phyloP scores from a whole-genome alignment of 108 stramenopile genomes.

The Fistulifera pelliculosa region DNA sequence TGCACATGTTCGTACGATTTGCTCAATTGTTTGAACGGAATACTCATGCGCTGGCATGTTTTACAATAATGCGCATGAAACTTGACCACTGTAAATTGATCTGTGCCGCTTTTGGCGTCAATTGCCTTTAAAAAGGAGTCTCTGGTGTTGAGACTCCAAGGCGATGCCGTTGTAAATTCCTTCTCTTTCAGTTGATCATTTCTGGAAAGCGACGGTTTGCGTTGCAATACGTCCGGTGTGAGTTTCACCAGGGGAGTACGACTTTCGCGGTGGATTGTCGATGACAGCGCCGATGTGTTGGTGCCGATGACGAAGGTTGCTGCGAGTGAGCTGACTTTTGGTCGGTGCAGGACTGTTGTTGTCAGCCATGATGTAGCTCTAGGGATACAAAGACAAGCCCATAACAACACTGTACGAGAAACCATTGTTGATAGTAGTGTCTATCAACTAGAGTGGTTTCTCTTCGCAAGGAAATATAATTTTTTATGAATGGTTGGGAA shows the following conservation, averaged over 20 bases:
- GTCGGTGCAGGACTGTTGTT: background rate
- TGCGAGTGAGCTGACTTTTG: background rate
- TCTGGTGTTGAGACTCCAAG: background rate
- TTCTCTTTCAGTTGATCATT: background rate
- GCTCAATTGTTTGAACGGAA: background rate
- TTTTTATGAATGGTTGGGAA: too few species aligned
- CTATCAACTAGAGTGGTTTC: too few species aligned
- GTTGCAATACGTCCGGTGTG: too few species aligned
- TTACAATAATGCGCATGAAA: constrained; percentile 25
- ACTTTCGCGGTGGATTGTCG: too few species aligned
- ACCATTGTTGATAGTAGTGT: too few species aligned
- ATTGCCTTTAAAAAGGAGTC: too few species aligned
- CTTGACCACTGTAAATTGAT: constrained; percentile 7
- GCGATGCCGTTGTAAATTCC: background rate
- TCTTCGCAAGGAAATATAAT: too few species aligned
- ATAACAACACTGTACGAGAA: too few species aligned
- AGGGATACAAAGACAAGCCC: background rate
- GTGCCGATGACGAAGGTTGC: background rate
- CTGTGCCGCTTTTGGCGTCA: background rate
- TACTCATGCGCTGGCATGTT: constrained; percentile 17
- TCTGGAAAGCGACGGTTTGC: too few species aligned
- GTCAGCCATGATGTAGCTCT: too few species aligned
- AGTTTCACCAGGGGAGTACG: too few species aligned
- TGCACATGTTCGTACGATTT: background rate
- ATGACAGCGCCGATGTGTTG: background rate